Evolutionary conservation across 2,329 filamentous ascomycete species (phyloP).

Genomic region (Colletotrichum sp.): DNA sequence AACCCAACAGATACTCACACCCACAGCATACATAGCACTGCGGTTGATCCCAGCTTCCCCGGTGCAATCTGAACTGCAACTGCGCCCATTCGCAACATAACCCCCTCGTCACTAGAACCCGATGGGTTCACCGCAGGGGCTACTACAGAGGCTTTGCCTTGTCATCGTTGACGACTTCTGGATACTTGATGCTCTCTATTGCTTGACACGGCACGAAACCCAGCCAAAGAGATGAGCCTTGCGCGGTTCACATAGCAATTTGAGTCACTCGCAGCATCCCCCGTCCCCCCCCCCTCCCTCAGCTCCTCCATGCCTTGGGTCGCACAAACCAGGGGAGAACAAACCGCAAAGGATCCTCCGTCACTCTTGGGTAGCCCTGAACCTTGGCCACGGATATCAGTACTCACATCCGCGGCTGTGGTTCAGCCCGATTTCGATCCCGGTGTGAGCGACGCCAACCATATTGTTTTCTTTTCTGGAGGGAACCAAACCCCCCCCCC

Average conservation of each 20-base stretch:
- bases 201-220: not conserved
- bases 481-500: too few species aligned
- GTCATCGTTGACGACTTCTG: not conserved
- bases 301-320: not conserved
- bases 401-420: conserved; percentile 11
- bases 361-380: not conserved
- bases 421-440: conserved; percentile 13
- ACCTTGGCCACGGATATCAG: conserved; percentile 3
- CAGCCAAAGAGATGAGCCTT: not conserved
- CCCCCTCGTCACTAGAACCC: not conserved
- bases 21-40: not conserved
- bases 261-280: not conserved
- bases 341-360: not conserved
- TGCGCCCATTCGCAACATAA: not conserved
- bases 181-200: not conserved
- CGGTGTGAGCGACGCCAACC: not conserved
- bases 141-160: not conserved
- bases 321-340: not conserved
- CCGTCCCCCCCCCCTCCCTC: not conserved
- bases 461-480: not conserved
- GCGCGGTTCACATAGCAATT: not conserved
- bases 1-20: not conserved
- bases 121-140: not conserved
- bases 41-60: not conserved
- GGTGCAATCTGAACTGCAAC: not conserved